Percentiles rank a stretch among this genome's conserved stretches.
Evolutionary conservation across 306 rosid genomes (phyloP).

Genomic region (Cicer bijugum): DNA sequence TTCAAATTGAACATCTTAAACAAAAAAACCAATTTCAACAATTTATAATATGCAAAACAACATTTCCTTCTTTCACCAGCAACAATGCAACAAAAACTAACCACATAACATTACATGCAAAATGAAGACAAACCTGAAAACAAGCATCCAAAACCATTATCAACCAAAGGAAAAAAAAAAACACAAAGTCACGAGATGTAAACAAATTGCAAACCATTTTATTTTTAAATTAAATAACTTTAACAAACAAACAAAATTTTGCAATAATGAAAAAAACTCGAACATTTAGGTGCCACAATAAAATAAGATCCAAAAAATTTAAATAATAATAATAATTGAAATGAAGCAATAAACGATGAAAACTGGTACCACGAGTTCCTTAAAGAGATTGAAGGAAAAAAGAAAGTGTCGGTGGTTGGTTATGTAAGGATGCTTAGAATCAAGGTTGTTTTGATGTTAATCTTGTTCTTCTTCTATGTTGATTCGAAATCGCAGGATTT

Average conservation of each 20-base stretch:
- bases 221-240: not conserved
- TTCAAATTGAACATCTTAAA: constrained; percentile 17
- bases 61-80: constrained; percentile 13
- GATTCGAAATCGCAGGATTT: constrained; percentile 51
- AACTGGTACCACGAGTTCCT: constrained; percentile 47
- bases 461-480: constrained; percentile 31
- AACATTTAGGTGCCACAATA: constrained; percentile 36
- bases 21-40: constrained; percentile 36
- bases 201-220: constrained; percentile 43
- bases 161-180: constrained; percentile 44
- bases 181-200: constrained; percentile 38
- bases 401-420: constrained; percentile 47
- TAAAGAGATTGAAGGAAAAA: constrained; percentile 48
- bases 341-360: constrained; percentile 41
- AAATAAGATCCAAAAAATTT: not conserved
- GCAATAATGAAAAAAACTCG: constrained; percentile 43
- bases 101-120: constrained; percentile 6
- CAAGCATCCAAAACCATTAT: constrained; percentile 49
- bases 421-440: constrained; percentile 28
- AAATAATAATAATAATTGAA: constrained; percentile 25
- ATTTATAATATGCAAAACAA: constrained; percentile 34
- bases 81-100: constrained; percentile 42
- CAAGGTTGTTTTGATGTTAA: constrained; percentile 41
- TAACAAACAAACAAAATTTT: constrained; percentile 41
- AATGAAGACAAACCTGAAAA: constrained; percentile 46